phyloP scores from a whole-genome alignment of 345 rosid species.

The Heritiera littoralis region DNA sequence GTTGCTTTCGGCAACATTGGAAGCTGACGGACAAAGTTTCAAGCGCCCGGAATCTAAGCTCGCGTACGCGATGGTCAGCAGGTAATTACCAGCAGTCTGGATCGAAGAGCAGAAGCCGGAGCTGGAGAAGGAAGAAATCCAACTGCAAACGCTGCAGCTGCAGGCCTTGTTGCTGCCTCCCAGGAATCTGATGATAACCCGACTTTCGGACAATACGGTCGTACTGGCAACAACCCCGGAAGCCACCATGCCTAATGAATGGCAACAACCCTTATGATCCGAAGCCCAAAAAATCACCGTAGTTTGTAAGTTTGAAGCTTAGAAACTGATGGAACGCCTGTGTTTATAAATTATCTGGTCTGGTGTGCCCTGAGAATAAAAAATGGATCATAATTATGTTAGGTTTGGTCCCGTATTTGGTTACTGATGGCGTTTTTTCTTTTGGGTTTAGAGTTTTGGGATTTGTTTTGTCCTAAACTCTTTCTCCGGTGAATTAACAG shows the following conservation, averaged over 20 bases:
- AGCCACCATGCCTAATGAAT: neutral
- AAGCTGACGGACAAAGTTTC: neutral
- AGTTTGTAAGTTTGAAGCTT: neutral
- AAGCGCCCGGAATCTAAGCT: neutral
- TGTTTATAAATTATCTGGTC: neutral
- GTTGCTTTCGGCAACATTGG: neutral
- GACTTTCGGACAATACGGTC: neutral
- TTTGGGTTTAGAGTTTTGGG: too few relatives aligned
- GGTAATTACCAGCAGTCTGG: neutral
- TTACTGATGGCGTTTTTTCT: too few relatives aligned
- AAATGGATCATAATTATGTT: too few relatives aligned
- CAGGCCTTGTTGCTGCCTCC: neutral
- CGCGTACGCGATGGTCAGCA: too few relatives aligned
- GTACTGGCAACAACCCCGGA: too few relatives aligned
- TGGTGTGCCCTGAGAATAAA: neutral
- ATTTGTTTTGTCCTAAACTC: too few relatives aligned
- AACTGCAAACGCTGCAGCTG: too few relatives aligned
- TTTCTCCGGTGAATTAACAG: too few relatives aligned
- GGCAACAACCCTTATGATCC: neutral
- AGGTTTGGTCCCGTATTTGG: too few relatives aligned
- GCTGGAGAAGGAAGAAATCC: too few relatives aligned
- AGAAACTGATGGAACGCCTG: neutral
- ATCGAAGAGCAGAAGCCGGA: slow-evolving; percentile 6
- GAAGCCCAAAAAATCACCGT: neutral
- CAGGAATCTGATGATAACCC: neutral